Conservation (phyloP, 805 yeast genomes). For the Candida gorgasii region DNA sequence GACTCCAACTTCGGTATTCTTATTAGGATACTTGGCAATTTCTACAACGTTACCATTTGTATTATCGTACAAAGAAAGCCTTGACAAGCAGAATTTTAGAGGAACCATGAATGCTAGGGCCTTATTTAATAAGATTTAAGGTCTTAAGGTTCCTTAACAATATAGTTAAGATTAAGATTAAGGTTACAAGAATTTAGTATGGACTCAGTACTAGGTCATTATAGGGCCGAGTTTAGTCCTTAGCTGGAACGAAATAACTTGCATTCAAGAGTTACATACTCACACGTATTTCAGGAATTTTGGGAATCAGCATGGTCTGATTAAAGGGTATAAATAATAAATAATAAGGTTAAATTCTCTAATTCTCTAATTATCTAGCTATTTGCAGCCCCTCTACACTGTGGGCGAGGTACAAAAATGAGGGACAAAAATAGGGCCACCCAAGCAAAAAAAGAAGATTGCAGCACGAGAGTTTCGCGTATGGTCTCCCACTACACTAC, state of each 20-base stretch:
- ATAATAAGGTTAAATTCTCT: neutral
- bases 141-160: neutral
- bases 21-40: slow-evolving; percentile 39
- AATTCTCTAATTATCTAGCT: too few relatives aligned
- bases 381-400: neutral
- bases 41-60: slow-evolving; percentile 42
- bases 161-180: neutral
- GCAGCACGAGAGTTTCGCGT: slow-evolving; percentile 58
- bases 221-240: too few relatives aligned
- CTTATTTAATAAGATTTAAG: slow-evolving; percentile 34
- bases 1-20: slow-evolving; percentile 20
- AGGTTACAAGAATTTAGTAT: too few relatives aligned
- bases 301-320: neutral
- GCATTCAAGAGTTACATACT: too few relatives aligned
- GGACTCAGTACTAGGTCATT: too few relatives aligned
- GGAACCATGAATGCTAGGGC: slow-evolving; percentile 38
- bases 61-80: slow-evolving; percentile 41
- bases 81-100: slow-evolving; percentile 24
- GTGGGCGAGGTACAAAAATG: neutral
- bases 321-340: neutral
- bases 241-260: too few relatives aligned
- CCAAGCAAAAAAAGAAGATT: slow-evolving; percentile 32
- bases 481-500: slow-evolving; percentile 60
- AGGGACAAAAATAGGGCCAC: neutral
- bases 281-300: too few relatives aligned